Evolutionary conservation across 768 basidiomycete species (phyloP).

Genomic region (Tulasnella sp.): DNA sequence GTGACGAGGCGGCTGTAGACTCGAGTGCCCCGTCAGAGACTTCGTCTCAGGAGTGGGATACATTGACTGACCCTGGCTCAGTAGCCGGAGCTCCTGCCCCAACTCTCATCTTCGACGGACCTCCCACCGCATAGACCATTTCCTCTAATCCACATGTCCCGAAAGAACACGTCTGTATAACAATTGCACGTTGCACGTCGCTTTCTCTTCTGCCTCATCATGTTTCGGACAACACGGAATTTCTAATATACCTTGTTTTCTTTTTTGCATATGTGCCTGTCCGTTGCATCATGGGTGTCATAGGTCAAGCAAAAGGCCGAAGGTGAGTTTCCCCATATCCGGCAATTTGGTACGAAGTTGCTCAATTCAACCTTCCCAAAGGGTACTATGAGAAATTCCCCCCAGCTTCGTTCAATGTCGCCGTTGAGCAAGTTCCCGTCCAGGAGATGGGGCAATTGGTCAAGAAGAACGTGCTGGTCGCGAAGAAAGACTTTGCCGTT

Average conservation of each 20-base stretch:
- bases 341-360: background rate
- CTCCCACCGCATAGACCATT: constrained; percentile 5
- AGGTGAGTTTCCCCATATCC: constrained; percentile 66
- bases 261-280: background rate
- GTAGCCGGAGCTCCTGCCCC: constrained; percentile 3
- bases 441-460: constrained; percentile 9
- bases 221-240: constrained; percentile 7
- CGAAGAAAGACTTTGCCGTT: constrained; percentile 49
- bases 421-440: constrained; percentile 31
- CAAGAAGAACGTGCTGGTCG: constrained; percentile 41
- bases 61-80: constrained; percentile 51
- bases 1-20: constrained; percentile 37
- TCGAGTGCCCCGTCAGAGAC: constrained; percentile 69
- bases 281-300: background rate
- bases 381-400: constrained; percentile 73
- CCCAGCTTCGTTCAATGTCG: constrained; percentile 55
- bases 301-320: constrained; percentile 56
- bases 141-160: constrained; percentile 18
- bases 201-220: background rate
- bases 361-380: constrained; percentile 12
- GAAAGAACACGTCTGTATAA: constrained; percentile 4
- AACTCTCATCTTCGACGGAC: background rate
- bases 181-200: constrained; percentile 6
- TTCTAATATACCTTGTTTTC: constrained; percentile 18
- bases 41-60: constrained; percentile 87